Evolutionary conservation across 1,139 yeast genomes (phyloP).

Genomic region (Diutina mesorugosa): DNA sequence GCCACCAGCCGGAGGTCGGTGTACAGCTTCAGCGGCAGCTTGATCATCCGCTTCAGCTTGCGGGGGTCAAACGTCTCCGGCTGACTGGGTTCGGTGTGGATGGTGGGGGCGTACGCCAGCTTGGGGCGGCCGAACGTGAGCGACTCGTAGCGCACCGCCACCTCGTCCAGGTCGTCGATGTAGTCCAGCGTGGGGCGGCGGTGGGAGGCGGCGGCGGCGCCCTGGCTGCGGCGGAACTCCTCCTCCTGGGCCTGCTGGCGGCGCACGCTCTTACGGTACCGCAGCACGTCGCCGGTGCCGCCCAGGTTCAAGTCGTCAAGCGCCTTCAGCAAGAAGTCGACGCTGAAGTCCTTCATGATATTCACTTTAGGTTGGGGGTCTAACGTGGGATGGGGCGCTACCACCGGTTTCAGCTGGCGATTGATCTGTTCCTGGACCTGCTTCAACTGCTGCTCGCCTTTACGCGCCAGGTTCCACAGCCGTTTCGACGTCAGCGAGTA

Average conservation of each 20-base stretch:
- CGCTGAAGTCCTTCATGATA: constrained; percentile 28
- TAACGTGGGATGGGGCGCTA: constrained; percentile 3
- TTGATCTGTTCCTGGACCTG: constrained; percentile 30
- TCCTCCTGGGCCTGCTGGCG: not conserved
- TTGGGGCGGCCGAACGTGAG: not conserved
- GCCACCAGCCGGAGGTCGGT: constrained; percentile 13
- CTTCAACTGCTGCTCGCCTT: constrained; percentile 20
- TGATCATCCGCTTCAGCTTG: constrained; percentile 11
- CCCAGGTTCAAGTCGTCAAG: constrained; percentile 54
- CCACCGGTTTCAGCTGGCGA: constrained; percentile 19
- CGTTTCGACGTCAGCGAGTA: constrained; percentile 9
- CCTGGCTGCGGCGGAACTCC: not conserved
- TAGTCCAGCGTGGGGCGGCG: constrained; percentile 14
- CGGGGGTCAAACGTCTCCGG: not conserved
- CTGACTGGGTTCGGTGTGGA: not conserved
- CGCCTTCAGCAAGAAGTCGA: constrained; percentile 43
- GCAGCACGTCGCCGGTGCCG: constrained; percentile 45
- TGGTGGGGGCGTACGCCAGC: not conserved
- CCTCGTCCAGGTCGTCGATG: constrained; percentile 24
- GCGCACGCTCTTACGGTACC: constrained; percentile 28
- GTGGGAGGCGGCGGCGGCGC: not conserved
- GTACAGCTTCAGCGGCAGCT: constrained; percentile 20
- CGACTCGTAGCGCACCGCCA: constrained; percentile 24
- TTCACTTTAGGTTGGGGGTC: constrained; percentile 15
- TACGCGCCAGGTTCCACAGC: constrained; percentile 44